phyloP scores from a whole-genome alignment of 306 rosid species.

The Pueraria montana region DNA sequence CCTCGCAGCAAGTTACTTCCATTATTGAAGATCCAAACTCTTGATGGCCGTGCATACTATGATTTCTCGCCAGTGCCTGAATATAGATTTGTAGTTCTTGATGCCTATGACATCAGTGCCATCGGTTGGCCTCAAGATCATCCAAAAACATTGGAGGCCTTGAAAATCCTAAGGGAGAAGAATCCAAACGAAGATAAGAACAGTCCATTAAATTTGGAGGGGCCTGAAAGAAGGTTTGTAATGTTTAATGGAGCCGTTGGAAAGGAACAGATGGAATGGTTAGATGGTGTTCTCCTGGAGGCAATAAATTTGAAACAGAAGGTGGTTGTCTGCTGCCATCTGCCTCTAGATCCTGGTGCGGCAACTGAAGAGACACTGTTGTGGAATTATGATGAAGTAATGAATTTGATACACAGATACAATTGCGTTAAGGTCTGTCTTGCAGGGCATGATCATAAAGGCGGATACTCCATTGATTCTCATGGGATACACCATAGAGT shows the following conservation, averaged over 20 bases:
- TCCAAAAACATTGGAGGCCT: constrained; percentile 70
- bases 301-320: constrained; percentile 77
- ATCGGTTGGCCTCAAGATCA: constrained; percentile 92
- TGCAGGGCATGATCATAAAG: constrained; percentile 87
- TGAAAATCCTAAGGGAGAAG: constrained; percentile 66
- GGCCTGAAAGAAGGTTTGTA: constrained; percentile 82
- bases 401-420: constrained; percentile 75
- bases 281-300: constrained; percentile 73
- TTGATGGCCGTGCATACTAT: constrained; percentile 70
- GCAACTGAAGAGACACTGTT: constrained; percentile 60
- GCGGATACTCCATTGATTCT: constrained; percentile 80
- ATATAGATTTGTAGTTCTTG: constrained; percentile 84
- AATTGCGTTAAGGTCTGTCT: constrained; percentile 84
- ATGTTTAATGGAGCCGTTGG: constrained; percentile 96
- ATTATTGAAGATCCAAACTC: constrained; percentile 67
- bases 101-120: constrained; percentile 87
- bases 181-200: constrained; percentile 89
- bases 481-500: constrained; percentile 85
- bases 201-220: constrained; percentile 73
- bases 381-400: constrained; percentile 93
- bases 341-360: constrained; percentile 83
- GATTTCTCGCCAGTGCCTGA: constrained; percentile 82
- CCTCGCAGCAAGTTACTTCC: constrained; percentile 85
- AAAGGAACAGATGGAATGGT: constrained; percentile 87
- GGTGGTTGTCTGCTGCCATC: constrained; percentile 82